Evolutionary conservation across 129 eudicot species (phyloP), one percentile per base, ranked within the genome.

Genomic region (Flaveria robusta): DNA sequence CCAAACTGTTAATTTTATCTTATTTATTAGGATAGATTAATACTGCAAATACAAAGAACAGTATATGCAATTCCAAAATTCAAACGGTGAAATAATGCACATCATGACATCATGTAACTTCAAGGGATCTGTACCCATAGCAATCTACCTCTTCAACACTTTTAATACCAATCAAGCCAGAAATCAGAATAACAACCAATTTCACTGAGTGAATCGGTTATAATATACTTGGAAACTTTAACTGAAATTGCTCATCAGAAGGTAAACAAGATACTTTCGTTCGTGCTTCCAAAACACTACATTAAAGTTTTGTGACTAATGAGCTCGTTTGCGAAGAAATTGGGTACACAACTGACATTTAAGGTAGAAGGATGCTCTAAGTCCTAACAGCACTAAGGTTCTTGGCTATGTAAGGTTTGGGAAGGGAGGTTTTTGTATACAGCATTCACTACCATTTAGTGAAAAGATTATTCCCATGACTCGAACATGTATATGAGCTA

Each of bases 401-500:
- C 15, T 13, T 4, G 75, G 46, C 56, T 71, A 18, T 5, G 26
- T 45, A 51, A 71, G 31, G n/a, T 16, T 42, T 51, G 13, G 16
- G 29, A 16, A 9, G 46, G 63, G 26, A 50, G 29, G 27, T 70
- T 12, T 50, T 46, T 3, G 15, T 22, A 37, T 13, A 22, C 63
- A 70, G 51, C 29, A 27, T 70, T 50, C 75, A 9, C 45, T 70
- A 26, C 16, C 47, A 51, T 22, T 3, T 47, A 14, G 54, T 47
- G 54, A 47, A 47, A 27, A 49, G 23, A 43, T 18, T 18, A 39
- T 51, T 71, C 42, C 76, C 42, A 71, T 71, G 65, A 52, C 49
- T 2, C 27, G 31, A 71, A 18, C 31, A 3, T 18, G 58, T n/a
- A n/a, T 4, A 51, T 6, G 19, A 51, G 52, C 50, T 11, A 31